A percentile compares a stretch with the other conserved stretches of the same genome.
phyloP scores from a whole-genome alignment of 768 basidiomycete species.

The Lentinus tigrinus region DNA sequence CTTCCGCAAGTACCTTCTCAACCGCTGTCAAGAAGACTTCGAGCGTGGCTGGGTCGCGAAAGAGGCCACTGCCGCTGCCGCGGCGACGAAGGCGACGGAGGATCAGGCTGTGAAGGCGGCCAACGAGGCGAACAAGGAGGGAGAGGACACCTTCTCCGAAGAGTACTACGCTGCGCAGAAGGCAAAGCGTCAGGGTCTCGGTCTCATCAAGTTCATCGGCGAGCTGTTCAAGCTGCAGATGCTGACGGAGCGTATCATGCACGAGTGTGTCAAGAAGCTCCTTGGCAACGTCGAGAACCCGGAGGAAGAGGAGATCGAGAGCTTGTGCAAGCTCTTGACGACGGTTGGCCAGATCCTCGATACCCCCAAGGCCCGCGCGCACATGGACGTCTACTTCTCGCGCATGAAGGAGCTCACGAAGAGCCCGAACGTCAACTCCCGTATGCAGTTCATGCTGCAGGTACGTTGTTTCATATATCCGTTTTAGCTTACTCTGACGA shows the following conservation, averaged over 20 bases:
- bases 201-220: conserved; percentile 97
- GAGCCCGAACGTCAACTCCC: conserved; percentile 72
- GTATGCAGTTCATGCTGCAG: conserved; percentile 96
- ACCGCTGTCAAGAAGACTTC: conserved; percentile 97
- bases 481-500: conserved; percentile 3
- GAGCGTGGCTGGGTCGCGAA: conserved; percentile 93
- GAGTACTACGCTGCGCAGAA: conserved; percentile 95
- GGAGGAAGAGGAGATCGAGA: conserved; percentile 98
- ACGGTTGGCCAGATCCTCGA: conserved; percentile 88
- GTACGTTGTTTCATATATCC: conserved; percentile 41
- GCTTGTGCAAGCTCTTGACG: conserved; percentile 86
- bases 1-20: conserved; percentile 95
- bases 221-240: conserved; percentile 99
- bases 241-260: conserved; percentile 97
- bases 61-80: conserved; percentile 83
- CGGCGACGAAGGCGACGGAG: conserved; percentile 79
- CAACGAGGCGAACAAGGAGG: conserved; percentile 55
- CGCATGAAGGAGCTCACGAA: conserved; percentile 84
- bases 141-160: conserved; percentile 80
- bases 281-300: conserved; percentile 91
- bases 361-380: conserved; percentile 72
- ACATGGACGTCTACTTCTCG: conserved; percentile 91
- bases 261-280: conserved; percentile 96
- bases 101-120: conserved; percentile 78
- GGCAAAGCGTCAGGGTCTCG: conserved; percentile 95